Evolutionary conservation across 1,284 basidiomycete genomes (phyloP), one percentile per base, ranked within the genome.

Genomic region (Ceratobasidium sp.): DNA sequence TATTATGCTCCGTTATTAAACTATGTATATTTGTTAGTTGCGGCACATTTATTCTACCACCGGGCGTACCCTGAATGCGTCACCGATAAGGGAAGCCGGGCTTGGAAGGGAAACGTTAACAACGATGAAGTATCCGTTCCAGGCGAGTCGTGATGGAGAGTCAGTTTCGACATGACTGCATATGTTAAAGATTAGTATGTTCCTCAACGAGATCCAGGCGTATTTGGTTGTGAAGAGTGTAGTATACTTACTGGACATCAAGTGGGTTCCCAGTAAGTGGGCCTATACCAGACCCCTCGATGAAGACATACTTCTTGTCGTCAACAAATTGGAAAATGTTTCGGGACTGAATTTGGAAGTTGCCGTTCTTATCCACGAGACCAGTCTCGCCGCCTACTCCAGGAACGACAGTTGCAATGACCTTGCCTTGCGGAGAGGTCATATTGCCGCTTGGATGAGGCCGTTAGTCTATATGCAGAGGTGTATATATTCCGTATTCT

Each of bases 101-200:
- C 44, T 5, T 28, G 44, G 10, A 3, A 67, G 10, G 9, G 49
- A 49, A 3, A 46, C 42, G 15, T 67, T 67, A 13, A 20, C 46
- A 6, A 67, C 64, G 28, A 67, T 20, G 20, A 67, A 67, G 64
- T 51, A 46, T 42, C 44, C 15, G 20, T 67, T 67, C 49, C 64
- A 67, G 18, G 42, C 64, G 28, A 13, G 39, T 5, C 64, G 64
- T 49, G 64, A 28, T 12, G 64, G 23, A 20, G 64, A 67, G 28
- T 67, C 64, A 7, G 64, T 67, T 42, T 51, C 64, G 46, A 67
- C 15, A 10, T 20, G 64, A 1, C 63, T 64, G 33, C n/a, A n/a
- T n/a, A n/a, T n/a, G n/a, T n/a, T n/a, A n/a, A n/a, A n/a, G n/a
- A n/a, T n/a, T n/a, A n/a, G n/a, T n/a, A n/a, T n/a, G n/a, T n/a